Base-by-base conservation (phyloP, 1,139 yeast genomes). In the Suhomyces wounanorum region DNA sequence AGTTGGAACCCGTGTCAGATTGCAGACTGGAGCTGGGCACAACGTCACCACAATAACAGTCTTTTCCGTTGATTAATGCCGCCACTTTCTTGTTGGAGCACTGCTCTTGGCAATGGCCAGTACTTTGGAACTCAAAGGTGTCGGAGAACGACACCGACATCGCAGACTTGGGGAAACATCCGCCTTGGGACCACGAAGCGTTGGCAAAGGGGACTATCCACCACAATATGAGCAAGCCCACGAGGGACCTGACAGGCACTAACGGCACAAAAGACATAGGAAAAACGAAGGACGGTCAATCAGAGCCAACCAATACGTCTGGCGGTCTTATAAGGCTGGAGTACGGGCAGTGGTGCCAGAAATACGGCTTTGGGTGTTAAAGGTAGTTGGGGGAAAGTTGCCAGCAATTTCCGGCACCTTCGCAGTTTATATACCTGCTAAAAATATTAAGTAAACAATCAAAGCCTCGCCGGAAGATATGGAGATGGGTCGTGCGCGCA, bases 41-140 rank as follows among this genome's bases (percentile, higher is more conserved):
- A 0, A 70, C 55, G 55, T 75, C 67, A 31, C 89, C 90, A 67
- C 92, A 86, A 61, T 78, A 85, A 61, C 92, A 86, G 21, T 72
- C 64, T 28, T 73, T 65, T 2, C 90, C 89, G 50, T 73, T 62
- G 9, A 73, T 63, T 37, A 84, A 65, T 1, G 87, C 91, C 9
- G 82, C 83, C 21, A 85, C 75, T 30, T 70, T 68, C 45, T 64
- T 63, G 3, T 77, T 82, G 1, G 62, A 37, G 62, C 89, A 84
- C 52, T 65, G 64, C 2, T 54, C 56, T 57, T 75, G 67, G 67
- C 89, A 84, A 61, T 80, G 72, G 2, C 78, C 75, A 28, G 82
- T 73, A 23, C 84, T 75, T 60, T 83, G 87, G 56, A 63, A 83
- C 1, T 64, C 66, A 64, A 73, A 79, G 7, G 61, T 53, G 52